Conservation (phyloP, 2,329 filamentous ascomycete species). For the Pseudogymnoascus sp. region DNA sequence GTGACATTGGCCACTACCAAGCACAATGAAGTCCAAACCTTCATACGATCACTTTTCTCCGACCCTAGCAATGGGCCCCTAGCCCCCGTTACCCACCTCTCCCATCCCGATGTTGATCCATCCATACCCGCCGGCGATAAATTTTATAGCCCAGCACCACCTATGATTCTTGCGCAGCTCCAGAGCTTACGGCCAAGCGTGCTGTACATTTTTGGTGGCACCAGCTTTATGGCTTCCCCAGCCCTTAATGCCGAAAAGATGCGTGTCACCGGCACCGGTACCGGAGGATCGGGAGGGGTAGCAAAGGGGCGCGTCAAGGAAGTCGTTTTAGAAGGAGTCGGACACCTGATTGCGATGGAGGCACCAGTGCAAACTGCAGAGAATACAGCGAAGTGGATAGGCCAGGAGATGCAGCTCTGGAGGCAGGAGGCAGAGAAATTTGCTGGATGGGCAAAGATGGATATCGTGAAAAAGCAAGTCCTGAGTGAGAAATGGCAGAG, state of each 20-base stretch:
- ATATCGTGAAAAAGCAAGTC: conserved; percentile 42
- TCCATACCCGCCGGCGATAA: conserved; percentile 30
- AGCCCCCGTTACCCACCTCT: conserved; percentile 32
- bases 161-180: conserved; percentile 47
- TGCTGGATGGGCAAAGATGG: conserved; percentile 32
- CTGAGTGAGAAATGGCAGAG: conserved; percentile 46
- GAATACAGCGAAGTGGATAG: conserved; percentile 48
- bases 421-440: conserved; percentile 48
- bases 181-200: conserved; percentile 54
- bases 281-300: conserved; percentile 59
- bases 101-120: conserved; percentile 28
- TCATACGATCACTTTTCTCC: conserved; percentile 50
- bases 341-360: conserved; percentile 83
- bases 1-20: conserved; percentile 75
- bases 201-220: conserved; percentile 60
- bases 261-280: conserved; percentile 52
- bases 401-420: conserved; percentile 49
- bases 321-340: conserved; percentile 54
- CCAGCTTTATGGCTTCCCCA: conserved; percentile 47
- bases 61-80: conserved; percentile 27
- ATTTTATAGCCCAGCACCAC: conserved; percentile 61
- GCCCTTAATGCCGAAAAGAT: conserved; percentile 50
- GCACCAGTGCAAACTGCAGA: conserved; percentile 58
- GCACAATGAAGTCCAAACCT: conserved; percentile 81
- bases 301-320: conserved; percentile 58